Percentiles rank a stretch among this genome's conserved stretches.
Conservation (phyloP, 768 basidiomycete genomes). For the Mycena amicta region DNA sequence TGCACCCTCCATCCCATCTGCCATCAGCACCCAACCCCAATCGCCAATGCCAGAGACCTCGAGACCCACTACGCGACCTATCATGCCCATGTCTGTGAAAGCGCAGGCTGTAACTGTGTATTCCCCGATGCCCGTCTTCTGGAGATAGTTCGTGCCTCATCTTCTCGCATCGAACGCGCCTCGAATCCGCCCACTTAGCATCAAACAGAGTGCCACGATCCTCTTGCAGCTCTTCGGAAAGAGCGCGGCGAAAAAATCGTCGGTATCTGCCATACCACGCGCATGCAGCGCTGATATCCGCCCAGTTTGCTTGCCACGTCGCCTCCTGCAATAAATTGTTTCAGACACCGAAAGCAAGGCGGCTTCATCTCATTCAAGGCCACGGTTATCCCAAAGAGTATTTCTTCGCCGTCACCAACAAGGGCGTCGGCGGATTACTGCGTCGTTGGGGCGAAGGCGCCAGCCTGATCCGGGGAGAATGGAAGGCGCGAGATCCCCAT, state of each 20-base stretch:
- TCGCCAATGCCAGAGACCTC: slow-evolving; percentile 67
- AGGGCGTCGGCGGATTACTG: slow-evolving; percentile 80
- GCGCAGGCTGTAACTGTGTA: slow-evolving; percentile 74
- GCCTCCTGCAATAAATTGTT: slow-evolving; percentile 61
- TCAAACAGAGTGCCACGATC: slow-evolving; percentile 87
- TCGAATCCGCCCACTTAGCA: slow-evolving; percentile 46
- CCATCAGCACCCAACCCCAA: slow-evolving; percentile 62
- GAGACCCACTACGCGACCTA: slow-evolving; percentile 84
- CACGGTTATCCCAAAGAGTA: slow-evolving; percentile 89
- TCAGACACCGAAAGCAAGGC: slow-evolving; percentile 69
- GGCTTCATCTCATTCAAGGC: slow-evolving; percentile 79
- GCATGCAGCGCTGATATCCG: too few species aligned
- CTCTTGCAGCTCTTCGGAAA: slow-evolving; percentile 72
- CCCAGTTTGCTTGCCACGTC: slow-evolving; percentile 79
- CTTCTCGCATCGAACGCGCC: slow-evolving; percentile 6
- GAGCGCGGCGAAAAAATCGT: slow-evolving; percentile 88
- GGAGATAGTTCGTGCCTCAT: slow-evolving; percentile 66
- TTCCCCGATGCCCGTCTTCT: slow-evolving; percentile 83
- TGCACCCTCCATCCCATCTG: slow-evolving; percentile 88
- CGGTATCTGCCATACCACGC: too few species aligned
- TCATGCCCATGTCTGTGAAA: slow-evolving; percentile 82
- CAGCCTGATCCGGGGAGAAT: slow-evolving; percentile 72
- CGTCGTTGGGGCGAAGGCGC: slow-evolving; percentile 84
- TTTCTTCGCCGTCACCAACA: slow-evolving; percentile 91
- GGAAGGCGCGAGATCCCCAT: slow-evolving; percentile 46